Conservation (phyloP, 768 basidiomycete species). For the Leccinum arenicola region DNA sequence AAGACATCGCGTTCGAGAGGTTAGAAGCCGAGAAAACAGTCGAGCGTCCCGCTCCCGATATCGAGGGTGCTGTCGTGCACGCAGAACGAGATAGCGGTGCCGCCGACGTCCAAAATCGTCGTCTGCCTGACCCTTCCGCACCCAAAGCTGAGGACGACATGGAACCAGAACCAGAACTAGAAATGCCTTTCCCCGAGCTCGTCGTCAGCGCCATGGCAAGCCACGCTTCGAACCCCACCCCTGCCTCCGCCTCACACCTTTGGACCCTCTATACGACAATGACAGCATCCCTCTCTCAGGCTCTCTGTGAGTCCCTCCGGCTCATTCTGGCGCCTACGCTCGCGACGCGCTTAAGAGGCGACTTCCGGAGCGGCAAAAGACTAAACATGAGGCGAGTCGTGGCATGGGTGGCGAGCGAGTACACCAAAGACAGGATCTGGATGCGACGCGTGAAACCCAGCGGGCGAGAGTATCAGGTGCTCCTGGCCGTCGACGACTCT, state of each 20-base stretch:
- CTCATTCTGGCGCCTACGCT: conserved; percentile 94
- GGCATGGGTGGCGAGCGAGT: conserved; percentile 96
- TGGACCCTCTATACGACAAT: conserved; percentile 91
- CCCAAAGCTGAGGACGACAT: conserved; percentile 30
- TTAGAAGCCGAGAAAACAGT: conserved; percentile 30
- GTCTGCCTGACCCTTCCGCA: conserved; percentile 25
- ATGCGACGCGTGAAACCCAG: conserved; percentile 90
- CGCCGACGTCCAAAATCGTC: conserved; percentile 3
- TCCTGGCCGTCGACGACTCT: conserved; percentile 94
- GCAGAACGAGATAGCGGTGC: conserved; percentile 18
- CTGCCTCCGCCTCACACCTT: conserved; percentile 54
- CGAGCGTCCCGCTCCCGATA: conserved; percentile 26
- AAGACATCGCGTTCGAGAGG: conserved; percentile 23
- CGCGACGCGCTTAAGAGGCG: conserved; percentile 91
- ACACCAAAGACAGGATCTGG: conserved; percentile 99
- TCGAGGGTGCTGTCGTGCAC: conserved; percentile 50
- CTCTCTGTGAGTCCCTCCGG: conserved; percentile 93
- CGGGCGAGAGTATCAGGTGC: conserved; percentile 91
- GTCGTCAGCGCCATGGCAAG: conserved; percentile 20
- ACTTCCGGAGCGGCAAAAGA: conserved; percentile 96
- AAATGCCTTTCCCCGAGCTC: conserved; percentile 17
- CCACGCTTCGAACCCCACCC: conserved; percentile 22
- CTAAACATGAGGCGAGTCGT: conserved; percentile 99
- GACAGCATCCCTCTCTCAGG: conserved; percentile 87
- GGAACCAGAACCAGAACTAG: conserved; percentile 12